Base-by-base conservation (phyloP, 257 asterid genomes). In the Avicennia marina region DNA sequence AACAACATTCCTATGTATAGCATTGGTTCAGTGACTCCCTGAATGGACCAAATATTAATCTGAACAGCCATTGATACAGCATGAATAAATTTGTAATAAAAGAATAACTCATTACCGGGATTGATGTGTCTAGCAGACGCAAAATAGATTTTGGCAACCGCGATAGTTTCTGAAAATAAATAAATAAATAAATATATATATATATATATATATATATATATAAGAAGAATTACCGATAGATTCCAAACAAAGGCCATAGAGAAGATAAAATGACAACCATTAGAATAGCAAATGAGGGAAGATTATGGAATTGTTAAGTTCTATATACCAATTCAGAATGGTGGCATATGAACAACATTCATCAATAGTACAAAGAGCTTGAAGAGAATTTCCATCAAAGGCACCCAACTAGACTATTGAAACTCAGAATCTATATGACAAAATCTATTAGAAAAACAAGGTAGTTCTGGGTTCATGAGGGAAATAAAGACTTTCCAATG, bases 11-110 rank as follows among this genome's bases (percentile, higher is more conserved):
- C 98, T 32, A 90, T 87, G 71, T 90, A 90, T 18, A 90, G 87
- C 98, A 90, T 90, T 11, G 98, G 98, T 72, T 90, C 98, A 54
- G 98, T 84, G 56, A 90, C 95, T 69, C 98, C 98, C 98, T 87
- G 32, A 57, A 58, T 13, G 64, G 33, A 73, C 56, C 46, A 61
- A 52, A 54, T 29, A 36, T 70, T 48, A 69, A 67, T 63, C 58
- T n/a, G 20, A 21, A 42, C 25, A 39, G 59, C 59, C 27, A 45
- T 22, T 6, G 47, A 68, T 4, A 33, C 32, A 19, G 18, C 31
- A 25, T 31, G n/a, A 4, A 11, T 42, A 48, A 34, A 55, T 26
- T 27, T 11, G 29, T 16, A 25, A 20, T 20, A 44, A 48, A 16
- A 49, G 67, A 60, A 46, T n/a, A 29, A 1, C 25, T 62, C 62